Evolutionary conservation across 1,139 yeast species (phyloP), one percentile per base, ranked within the genome.

Genomic region (Scheffersomyces segobiensis): DNA sequence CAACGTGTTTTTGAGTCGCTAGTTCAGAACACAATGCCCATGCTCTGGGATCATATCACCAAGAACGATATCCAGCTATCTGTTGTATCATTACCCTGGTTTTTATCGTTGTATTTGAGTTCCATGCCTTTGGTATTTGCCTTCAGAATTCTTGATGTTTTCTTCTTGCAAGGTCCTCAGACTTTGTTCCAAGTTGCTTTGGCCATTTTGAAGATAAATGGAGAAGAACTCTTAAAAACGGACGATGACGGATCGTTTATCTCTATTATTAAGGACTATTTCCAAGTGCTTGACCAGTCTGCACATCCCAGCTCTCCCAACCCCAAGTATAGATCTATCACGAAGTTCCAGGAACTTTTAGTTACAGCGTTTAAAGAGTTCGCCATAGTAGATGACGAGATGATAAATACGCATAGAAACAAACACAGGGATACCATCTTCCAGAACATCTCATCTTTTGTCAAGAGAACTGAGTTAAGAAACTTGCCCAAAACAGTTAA

Each of bases 51-150:
- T 5, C 98, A 95, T 72, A 86, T 96, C 55, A 80, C 80, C 8
- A 83, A 82, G 59, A 76, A 88, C 63, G 98, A 96, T 68, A 93
- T 96, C 54, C 99, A 96, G 67, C 79, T 96, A n/a, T 91, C 97
- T 0, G 96, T 96, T 19, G 96, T 95, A 1, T 91, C 98, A 0
- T 78, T 96, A 53, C 98, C 99, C 1, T 96, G 99, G 99, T 96
- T 96, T 68, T 78, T 96, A 58, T 92, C 98, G 0, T 76, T 96
- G 53, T 96, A 91, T 71, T 83, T 95, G 64, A 93, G 91, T 63
- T 89, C 97, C 0, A 92, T 96, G 97, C 99, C 99, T 0, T 77
- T 96, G 64, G 93, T 92, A 5, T 93, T 87, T 76, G 98, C 99
- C 2, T 92, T 93, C 67, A 80, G 99, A 70, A 90, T 96, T 56